phyloP scores from a whole-genome alignment of 257 asterid genomes.

The Capsicum pubescens region DNA sequence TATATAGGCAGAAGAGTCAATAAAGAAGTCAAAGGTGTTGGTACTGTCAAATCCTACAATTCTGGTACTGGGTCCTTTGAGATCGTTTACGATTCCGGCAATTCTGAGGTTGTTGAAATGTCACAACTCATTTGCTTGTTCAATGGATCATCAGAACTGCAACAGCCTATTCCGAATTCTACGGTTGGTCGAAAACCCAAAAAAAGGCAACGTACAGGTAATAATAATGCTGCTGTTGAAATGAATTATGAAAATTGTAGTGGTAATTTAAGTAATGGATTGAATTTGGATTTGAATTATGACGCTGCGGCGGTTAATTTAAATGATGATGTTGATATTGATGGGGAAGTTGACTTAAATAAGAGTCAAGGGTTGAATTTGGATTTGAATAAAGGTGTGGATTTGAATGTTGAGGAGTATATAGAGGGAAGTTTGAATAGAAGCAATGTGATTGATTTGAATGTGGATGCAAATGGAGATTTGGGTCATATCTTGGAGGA shows the following conservation, averaged over 20 bases:
- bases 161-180: slow-evolving; percentile 24
- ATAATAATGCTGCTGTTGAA: too few species aligned
- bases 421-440: slow-evolving; percentile 32
- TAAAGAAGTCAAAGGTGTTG: slow-evolving; percentile 59
- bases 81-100: slow-evolving; percentile 77
- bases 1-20: slow-evolving; percentile 72
- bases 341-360: slow-evolving; percentile 48
- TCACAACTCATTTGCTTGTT: slow-evolving; percentile 47
- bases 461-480: slow-evolving; percentile 62
- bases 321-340: slow-evolving; percentile 33
- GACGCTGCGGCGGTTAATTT: slow-evolving; percentile 36
- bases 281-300: slow-evolving; percentile 43
- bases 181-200: slow-evolving; percentile 43
- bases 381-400: slow-evolving; percentile 62
- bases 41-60: slow-evolving; percentile 59
- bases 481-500: slow-evolving; percentile 33
- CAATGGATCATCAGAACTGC: slow-evolving; percentile 40
- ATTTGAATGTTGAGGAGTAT: slow-evolving; percentile 33
- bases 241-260: slow-evolving; percentile 29
- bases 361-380: slow-evolving; percentile 33
- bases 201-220: slow-evolving; percentile 46
- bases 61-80: slow-evolving; percentile 50
- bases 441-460: slow-evolving; percentile 66
- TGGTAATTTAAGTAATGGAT: slow-evolving; percentile 50
- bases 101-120: slow-evolving; percentile 65